Evolutionary conservation across 1,284 basidiomycete species (phyloP), one percentile per base, ranked within the genome.

Genomic region (Leccinum pachyderme): DNA sequence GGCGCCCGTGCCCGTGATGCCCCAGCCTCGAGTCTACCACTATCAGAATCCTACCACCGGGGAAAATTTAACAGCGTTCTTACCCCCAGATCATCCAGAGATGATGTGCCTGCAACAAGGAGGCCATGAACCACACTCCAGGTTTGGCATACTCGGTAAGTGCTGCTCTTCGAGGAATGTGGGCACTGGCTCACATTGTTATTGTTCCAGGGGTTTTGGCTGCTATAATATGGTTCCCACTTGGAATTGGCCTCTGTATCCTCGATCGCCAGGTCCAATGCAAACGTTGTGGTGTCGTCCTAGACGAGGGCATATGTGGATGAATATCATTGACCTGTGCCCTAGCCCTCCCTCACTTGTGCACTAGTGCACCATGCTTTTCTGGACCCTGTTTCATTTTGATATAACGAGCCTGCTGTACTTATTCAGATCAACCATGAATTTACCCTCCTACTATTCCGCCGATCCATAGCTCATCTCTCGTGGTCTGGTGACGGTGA

Each of bases 21-120:
- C 65, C 4, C 62, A 72, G 32, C 67, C 68, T 5, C 63, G 54
- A 46, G 54, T 73, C 35, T 72, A 72, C n/a, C 61, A 73, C 58
- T 77, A 77, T 60, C 63, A 79, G 45, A 75, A 81, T 61, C 77
- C 81, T 7, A 35, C 44, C 2, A 80, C 78, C 0, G 75, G 76
- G n/a, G 75, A 81, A 29, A 65, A 72, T n/a, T 49, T 83, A 41
- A 67, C 75, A 5, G 80, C 83, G 2, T 69, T 80, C 3, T 73
- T 90, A 2, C 85, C 89, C 0, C 89, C 89, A 1, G 77, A 82
- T 58, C 84, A 91, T 65, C 90, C 89, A 0, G 82, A 89, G 71
- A 91, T 91, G 89, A 62, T 87, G 33, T 92, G 89, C 62, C 68
- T 91, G 28, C 90, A 91, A 65, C 70, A 80, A n/a, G 89, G 89